These are phyloP conservation scores for Schizochytrium sp. DNA, from an alignment of 108 stramenopile species.

Conservation along the genomic window DNA sequence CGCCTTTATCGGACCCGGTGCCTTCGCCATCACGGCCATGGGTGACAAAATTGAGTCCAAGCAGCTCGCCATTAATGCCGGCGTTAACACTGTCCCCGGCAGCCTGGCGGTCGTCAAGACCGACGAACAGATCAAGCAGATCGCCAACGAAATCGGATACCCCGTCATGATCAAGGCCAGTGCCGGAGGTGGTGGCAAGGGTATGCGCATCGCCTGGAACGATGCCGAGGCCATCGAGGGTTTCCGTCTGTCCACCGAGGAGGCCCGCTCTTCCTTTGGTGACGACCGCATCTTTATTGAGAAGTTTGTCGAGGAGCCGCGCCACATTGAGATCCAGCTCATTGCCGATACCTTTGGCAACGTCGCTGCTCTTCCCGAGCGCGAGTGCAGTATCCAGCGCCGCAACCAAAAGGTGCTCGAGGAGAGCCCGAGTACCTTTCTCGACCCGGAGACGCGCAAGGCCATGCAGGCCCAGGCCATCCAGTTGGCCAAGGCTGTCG, in stretches of 20 bases:
- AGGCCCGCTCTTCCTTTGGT: slow-evolving; percentile 75
- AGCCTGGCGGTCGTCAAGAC: slow-evolving; percentile 57
- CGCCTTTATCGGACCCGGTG: slow-evolving; percentile 46
- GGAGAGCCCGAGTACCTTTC: slow-evolving; percentile 65
- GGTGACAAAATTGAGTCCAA: slow-evolving; percentile 88
- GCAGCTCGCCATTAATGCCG: slow-evolving; percentile 73
- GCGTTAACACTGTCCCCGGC: slow-evolving; percentile 82
- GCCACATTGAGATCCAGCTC: slow-evolving; percentile 96
- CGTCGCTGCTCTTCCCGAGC: slow-evolving; percentile 77
- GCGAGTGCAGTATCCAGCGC: slow-evolving; percentile 89
- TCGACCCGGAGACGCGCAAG: slow-evolving; percentile 57
- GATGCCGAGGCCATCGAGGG: slow-evolving; percentile 67
- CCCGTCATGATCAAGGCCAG: slow-evolving; percentile 97
- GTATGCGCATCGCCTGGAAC: slow-evolving; percentile 85
- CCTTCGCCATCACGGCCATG: slow-evolving; percentile 57
- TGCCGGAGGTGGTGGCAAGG: slow-evolving; percentile 95
- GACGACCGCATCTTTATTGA: slow-evolving; percentile 89
- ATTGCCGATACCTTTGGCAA: slow-evolving; percentile 67
- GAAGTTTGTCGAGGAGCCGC: slow-evolving; percentile 86
- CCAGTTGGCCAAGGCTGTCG: slow-evolving; percentile 61
- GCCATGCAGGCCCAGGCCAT: slow-evolving; percentile 76
- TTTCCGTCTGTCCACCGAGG: slow-evolving; percentile 65
- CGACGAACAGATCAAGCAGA: neutral
- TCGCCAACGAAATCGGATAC: slow-evolving; percentile 85
- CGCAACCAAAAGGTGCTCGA: slow-evolving; percentile 97